A percentile compares a stretch with the other conserved stretches of the same genome.
phyloP scores from a whole-genome alignment of 2,329 filamentous ascomycete species.

The Ascochyta fabae region DNA sequence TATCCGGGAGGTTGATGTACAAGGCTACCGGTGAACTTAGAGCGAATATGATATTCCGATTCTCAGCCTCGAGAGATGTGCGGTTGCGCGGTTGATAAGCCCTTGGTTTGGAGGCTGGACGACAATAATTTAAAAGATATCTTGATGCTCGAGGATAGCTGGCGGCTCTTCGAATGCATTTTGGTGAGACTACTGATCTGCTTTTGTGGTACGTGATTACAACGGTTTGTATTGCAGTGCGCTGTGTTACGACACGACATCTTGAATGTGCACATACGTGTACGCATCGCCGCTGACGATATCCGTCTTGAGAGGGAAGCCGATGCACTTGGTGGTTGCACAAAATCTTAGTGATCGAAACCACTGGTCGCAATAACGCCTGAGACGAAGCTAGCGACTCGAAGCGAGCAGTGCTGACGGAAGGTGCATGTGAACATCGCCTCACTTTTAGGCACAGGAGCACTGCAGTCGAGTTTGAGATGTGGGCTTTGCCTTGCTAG shows the following conservation, averaged over 20 bases:
- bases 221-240: not conserved
- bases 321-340: slow-evolving; percentile 4
- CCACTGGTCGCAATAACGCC: not conserved
- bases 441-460: slow-evolving; percentile 25
- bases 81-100: slow-evolving; percentile 14
- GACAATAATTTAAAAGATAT: not conserved
- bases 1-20: slow-evolving; percentile 1
- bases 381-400: not conserved
- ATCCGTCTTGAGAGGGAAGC: not conserved
- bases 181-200: not conserved
- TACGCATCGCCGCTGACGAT: not conserved
- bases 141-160: not conserved
- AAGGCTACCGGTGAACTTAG: slow-evolving; percentile 23
- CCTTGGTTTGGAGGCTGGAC: not conserved
- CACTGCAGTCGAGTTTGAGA: not conserved
- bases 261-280: not conserved
- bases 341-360: not conserved
- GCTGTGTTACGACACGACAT: not conserved
- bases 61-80: slow-evolving; percentile 19
- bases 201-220: not conserved
- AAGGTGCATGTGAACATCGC: slow-evolving; percentile 11
- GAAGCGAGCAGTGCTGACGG: slow-evolving; percentile 1
- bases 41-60: slow-evolving; percentile 9
- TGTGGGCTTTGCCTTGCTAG: not conserved
- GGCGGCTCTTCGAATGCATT: not conserved